phyloP scores from a whole-genome alignment of 495 filamentous ascomycete species.

The Polyplosphaeria fusca region DNA sequence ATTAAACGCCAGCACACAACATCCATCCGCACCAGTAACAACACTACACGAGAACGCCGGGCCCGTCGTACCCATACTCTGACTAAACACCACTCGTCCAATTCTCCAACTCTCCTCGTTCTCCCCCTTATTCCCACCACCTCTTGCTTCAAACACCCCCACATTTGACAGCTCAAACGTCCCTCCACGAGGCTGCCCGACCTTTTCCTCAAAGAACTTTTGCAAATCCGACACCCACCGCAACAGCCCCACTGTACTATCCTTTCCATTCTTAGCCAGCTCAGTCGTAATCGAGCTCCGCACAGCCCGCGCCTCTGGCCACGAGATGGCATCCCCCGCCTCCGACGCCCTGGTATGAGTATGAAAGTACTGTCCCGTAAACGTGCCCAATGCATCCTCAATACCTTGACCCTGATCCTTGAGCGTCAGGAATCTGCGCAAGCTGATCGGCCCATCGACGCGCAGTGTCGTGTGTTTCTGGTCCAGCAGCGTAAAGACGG shows the following conservation, averaged over 20 bases:
- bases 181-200: constrained; percentile 40
- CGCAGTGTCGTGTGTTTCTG: background rate
- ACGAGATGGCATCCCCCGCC: constrained; percentile 28
- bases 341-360: background rate
- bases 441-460: constrained; percentile 1
- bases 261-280: constrained; percentile 38
- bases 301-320: constrained; percentile 43
- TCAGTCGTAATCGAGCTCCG: constrained; percentile 36
- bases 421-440: background rate
- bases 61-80: constrained; percentile 47
- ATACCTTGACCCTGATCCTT: background rate
- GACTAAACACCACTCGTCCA: constrained; percentile 46
- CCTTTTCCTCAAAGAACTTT: constrained; percentile 37
- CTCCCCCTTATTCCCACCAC: background rate
- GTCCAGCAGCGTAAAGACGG: constrained; percentile 1
- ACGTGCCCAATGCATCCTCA: background rate
- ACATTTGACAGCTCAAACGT: constrained; percentile 51
- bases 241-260: constrained; percentile 42
- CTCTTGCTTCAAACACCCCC: constrained; percentile 37
- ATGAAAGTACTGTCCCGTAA: constrained; percentile 12
- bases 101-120: constrained; percentile 29
- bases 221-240: constrained; percentile 42
- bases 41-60: constrained; percentile 43
- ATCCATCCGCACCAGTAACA: constrained; percentile 40
- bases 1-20: constrained; percentile 40